phyloP scores from a whole-genome alignment of 225 moss, liverwort and hornwort genomes.

The Lunularia cruciata region DNA sequence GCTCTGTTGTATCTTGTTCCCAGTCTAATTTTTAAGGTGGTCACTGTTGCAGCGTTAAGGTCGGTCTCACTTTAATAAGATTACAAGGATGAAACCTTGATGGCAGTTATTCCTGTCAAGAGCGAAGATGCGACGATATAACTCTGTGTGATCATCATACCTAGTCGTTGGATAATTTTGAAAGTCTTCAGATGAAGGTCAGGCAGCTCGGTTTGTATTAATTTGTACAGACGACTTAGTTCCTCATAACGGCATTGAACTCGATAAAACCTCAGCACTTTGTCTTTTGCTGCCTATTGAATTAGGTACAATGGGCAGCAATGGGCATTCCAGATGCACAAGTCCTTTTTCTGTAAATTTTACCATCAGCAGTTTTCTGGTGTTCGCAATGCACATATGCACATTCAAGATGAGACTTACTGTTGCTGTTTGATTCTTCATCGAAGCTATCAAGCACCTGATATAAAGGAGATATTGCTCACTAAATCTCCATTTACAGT shows the following conservation, averaged over 20 bases:
- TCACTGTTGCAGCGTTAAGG: constrained; percentile 76
- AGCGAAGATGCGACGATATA: constrained; percentile 41
- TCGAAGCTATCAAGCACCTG: no score
- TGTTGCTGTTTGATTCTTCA: no score
- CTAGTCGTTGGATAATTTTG: neutral
- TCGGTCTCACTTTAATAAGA: constrained; percentile 76
- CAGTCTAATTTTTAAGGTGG: constrained; percentile 80
- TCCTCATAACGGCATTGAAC: neutral
- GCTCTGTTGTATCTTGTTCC: constrained; percentile 92
- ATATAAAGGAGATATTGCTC: no score
- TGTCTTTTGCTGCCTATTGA: neutral
- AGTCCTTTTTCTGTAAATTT: neutral
- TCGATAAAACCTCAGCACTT: neutral
- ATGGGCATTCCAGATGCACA: neutral
- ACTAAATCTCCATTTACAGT: no score
- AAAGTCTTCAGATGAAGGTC: neutral
- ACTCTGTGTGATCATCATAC: no score
- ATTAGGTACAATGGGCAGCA: no score
- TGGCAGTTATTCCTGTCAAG: constrained; percentile 52
- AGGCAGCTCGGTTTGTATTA: neutral
- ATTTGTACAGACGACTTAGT: neutral
- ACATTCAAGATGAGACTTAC: no score
- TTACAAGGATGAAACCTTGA: constrained; percentile 72
- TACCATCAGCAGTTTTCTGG: neutral
- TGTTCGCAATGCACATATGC: no score